Evolutionary conservation across 2,329 filamentous ascomycete species (phyloP).

Genomic region (Fusarium equiseti): DNA sequence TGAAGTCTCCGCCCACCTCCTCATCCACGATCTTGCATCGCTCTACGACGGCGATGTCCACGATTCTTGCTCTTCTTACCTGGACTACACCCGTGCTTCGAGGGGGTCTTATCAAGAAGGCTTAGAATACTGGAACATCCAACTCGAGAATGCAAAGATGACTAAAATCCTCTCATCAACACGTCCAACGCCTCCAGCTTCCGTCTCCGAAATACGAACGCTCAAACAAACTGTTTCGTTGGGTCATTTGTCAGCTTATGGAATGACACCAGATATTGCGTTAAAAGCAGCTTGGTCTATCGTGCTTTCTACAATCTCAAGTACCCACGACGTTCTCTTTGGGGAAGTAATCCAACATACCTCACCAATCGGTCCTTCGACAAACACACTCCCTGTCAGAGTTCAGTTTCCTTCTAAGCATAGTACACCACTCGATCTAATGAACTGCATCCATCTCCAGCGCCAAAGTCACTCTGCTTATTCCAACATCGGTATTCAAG

Average conservation of each 20-base stretch:
- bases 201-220: slow-evolving; percentile 53
- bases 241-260: slow-evolving; percentile 57
- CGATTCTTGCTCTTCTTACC: slow-evolving; percentile 58
- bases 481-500: slow-evolving; percentile 60
- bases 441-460: slow-evolving; percentile 63
- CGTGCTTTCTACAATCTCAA: slow-evolving; percentile 64
- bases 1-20: slow-evolving; percentile 57
- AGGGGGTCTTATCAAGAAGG: slow-evolving; percentile 55
- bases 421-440: slow-evolving; percentile 62
- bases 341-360: slow-evolving; percentile 62
- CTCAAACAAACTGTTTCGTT: slow-evolving; percentile 57
- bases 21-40: slow-evolving; percentile 62
- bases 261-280: slow-evolving; percentile 64
- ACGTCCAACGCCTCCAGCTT: slow-evolving; percentile 55
- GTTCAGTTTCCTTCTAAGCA: slow-evolving; percentile 59
- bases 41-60: slow-evolving; percentile 56
- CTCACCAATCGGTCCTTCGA: slow-evolving; percentile 63
- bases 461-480: slow-evolving; percentile 58
- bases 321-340: slow-evolving; percentile 65
- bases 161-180: slow-evolving; percentile 60
- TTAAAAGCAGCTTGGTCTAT: slow-evolving; percentile 70
- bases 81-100: slow-evolving; percentile 60
- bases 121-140: slow-evolving; percentile 59
- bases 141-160: slow-evolving; percentile 60
- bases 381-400: slow-evolving; percentile 63